Base-by-base conservation (phyloP, 805 yeast genomes). In the Wickerhamomyces rabaulensis region DNA sequence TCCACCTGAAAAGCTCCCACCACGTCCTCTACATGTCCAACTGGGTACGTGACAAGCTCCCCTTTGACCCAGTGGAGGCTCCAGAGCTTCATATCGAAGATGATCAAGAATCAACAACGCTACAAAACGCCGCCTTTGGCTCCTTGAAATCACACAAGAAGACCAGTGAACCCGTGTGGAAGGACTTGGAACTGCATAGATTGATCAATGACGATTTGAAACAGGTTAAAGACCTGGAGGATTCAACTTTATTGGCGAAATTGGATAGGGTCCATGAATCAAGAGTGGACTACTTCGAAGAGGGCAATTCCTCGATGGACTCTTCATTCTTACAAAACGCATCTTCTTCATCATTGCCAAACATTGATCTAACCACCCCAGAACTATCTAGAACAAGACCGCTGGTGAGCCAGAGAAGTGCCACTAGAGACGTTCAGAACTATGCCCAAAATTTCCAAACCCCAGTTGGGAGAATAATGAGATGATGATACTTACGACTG, bases 11-110 rank as follows among this genome's bases (percentile, higher is more conserved):
- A 20, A 45, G 51, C 31, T 54, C 65, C 1, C 66, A 41, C 65
- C 69, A 48, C 48, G 66, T 45, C 40, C 65, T 42, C 50, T 70
- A 52, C 55, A 63, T 56, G 63, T 67, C 53, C 39, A 62, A 57
- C 40, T 62, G 66, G 66, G 51, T 53, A 6, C 53, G 49, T n/a
- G 65, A 61, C 41, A 52, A 47, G 20, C 53, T 62, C 6, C 61
- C 63, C 7, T 53, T 51, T 39, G 66, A 62, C 33, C 55, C 55
- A 4, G 52, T 62, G 9, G 64, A 61, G 22, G 50, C 53, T 13
- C 51, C 51, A 2, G 45, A 46, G 4, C 10, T 46, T n/a, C 37
- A 41, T 1, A 8, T 51, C 3, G 57, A 50, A 13, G 52, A 51
- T 15, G 60, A 56, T 2, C 52, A 50, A 13, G 44, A 41, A n/a